A percentile compares a stretch with the other conserved stretches of the same genome.
phyloP scores from a whole-genome alignment of 257 asterid species.

The Agastache rugosa region DNA sequence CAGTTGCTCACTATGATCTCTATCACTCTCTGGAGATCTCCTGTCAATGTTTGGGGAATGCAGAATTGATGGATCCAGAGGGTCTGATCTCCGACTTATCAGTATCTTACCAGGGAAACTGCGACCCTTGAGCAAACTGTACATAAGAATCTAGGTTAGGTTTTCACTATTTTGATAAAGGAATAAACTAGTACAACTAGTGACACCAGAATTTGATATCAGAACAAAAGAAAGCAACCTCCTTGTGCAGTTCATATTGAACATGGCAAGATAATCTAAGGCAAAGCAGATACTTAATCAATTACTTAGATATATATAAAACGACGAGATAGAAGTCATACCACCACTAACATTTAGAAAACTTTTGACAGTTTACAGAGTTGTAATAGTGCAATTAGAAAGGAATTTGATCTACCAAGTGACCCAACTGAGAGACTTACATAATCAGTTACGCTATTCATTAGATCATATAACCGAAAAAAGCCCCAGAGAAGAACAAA shows the following conservation, averaged over 20 bases:
- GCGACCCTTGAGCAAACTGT: slow-evolving; percentile 93
- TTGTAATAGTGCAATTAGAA: neutral
- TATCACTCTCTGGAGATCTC: slow-evolving; percentile 54
- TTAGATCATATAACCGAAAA: neutral
- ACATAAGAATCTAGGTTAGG: slow-evolving; percentile 23
- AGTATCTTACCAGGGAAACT: slow-evolving; percentile 96
- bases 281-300: slow-evolving; percentile 8
- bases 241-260: neutral
- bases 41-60: slow-evolving; percentile 64
- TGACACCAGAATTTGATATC: neutral
- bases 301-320: neutral
- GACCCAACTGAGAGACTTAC: neutral
- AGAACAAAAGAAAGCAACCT: slow-evolving; percentile 4
- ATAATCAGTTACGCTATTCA: slow-evolving; percentile 5
- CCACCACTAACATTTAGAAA: neutral
- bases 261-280: neutral
- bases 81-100: slow-evolving; percentile 74
- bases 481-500: slow-evolving; percentile 15
- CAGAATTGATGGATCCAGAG: slow-evolving; percentile 57
- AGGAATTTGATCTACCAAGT: slow-evolving; percentile 11
- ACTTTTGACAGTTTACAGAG: neutral
- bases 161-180: slow-evolving; percentile 13
- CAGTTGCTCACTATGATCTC: slow-evolving; percentile 52
- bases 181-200: slow-evolving; percentile 12
- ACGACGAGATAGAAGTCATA: neutral